A percentile compares a stretch with the other conserved stretches of the same genome.
phyloP scores from a whole-genome alignment of 805 yeast species.

The Zygotorulaspora sp. region DNA sequence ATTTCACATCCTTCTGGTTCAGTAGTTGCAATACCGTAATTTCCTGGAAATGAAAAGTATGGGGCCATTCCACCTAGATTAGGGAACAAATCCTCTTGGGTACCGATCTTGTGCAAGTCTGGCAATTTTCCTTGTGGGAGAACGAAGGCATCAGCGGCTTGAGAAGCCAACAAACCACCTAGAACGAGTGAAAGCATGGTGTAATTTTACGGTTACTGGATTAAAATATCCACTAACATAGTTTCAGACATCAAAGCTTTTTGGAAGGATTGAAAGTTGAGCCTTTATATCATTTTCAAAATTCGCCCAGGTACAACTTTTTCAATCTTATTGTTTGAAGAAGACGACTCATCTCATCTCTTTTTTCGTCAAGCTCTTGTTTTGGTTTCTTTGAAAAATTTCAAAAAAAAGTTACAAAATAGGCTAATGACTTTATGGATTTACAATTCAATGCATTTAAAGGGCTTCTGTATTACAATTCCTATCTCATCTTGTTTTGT shows the following conservation, averaged over 20 bases:
- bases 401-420: background rate
- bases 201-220: background rate
- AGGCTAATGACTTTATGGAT: too few species aligned
- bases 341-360: background rate
- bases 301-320: too few species aligned
- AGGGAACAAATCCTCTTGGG: slow-evolving; percentile 38
- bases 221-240: too few species aligned
- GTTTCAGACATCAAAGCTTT: too few species aligned
- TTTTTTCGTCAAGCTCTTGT: background rate
- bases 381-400: background rate
- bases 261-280: too few species aligned
- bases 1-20: slow-evolving; percentile 46
- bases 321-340: too few species aligned
- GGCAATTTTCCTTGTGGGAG: slow-evolving; percentile 7
- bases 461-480: too few species aligned
- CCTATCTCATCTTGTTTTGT: background rate
- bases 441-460: too few species aligned
- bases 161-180: slow-evolving; percentile 50
- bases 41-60: slow-evolving; percentile 43
- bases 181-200: slow-evolving; percentile 56
- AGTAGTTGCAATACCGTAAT: slow-evolving; percentile 49
- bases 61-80: slow-evolving; percentile 58
- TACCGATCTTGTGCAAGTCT: slow-evolving; percentile 13
- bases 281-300: too few species aligned
- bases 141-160: slow-evolving; percentile 29